Percentiles rank a stretch among this genome's conserved stretches.
These are phyloP conservation scores for Epichloe amarillans DNA, from an alignment of 2,329 filamentous ascomycete genomes.

Conservation along the genomic window DNA sequence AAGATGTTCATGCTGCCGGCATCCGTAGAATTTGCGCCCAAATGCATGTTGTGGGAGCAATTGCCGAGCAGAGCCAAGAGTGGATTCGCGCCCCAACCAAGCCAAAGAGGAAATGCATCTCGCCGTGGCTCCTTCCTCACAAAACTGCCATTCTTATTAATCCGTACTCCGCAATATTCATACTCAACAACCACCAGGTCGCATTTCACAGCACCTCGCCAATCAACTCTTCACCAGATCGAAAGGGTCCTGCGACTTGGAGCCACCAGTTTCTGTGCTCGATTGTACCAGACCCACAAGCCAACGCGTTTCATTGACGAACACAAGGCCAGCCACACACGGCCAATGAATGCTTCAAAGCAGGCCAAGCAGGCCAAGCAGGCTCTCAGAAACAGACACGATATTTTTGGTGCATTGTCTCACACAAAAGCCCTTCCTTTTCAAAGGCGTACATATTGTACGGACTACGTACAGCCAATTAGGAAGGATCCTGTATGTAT, in stretches of 20 bases:
- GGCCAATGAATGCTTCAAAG: constrained; percentile 4
- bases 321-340: constrained; percentile 24
- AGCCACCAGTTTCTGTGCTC: neutral
- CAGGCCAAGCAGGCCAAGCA: neutral
- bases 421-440: constrained; percentile 1
- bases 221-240: neutral
- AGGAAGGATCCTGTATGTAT: too few relatives aligned
- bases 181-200: neutral
- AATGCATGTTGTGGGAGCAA: too few relatives aligned
- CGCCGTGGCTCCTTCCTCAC: constrained; percentile 1
- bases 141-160: neutral
- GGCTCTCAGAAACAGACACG: constrained; percentile 4
- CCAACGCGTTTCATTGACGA: constrained; percentile 23
- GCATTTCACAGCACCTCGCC: neutral
- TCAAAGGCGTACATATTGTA: too few relatives aligned
- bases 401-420: constrained; percentile 11
- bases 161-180: neutral
- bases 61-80: too few relatives aligned
- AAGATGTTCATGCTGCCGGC: neutral
- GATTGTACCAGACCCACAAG: constrained; percentile 13
- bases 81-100: neutral
- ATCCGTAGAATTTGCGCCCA: too few relatives aligned
- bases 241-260: too few relatives aligned
- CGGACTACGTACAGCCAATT: neutral
- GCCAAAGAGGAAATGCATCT: neutral